phyloP scores from a whole-genome alignment of 352 stramenopile species.

The Phytopythium litorale region DNA sequence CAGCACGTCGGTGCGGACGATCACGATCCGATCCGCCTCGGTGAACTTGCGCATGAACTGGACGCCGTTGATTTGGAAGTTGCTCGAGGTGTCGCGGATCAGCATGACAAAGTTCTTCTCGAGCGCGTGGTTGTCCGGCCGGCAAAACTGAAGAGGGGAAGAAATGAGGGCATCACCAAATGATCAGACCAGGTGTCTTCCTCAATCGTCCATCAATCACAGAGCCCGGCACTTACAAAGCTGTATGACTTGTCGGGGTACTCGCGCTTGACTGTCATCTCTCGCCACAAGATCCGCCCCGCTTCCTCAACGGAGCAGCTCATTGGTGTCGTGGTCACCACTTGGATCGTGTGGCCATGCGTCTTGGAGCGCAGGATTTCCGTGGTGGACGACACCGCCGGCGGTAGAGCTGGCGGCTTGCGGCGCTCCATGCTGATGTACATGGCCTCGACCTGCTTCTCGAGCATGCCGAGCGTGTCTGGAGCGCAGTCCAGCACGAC shows the following conservation, averaged over 20 bases:
- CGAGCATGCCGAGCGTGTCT: conserved; percentile 7
- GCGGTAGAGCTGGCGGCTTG: not conserved
- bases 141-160: conserved; percentile 13
- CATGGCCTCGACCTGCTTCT: conserved; percentile 10
- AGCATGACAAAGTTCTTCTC: conserved; percentile 21
- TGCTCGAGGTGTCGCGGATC: conserved; percentile 8
- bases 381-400: not conserved
- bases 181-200: not conserved
- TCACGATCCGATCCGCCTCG: conserved; percentile 12
- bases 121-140: conserved; percentile 9
- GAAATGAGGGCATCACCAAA: conserved; percentile 5
- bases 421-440: conserved; percentile 6
- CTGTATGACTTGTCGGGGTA: conserved; percentile 19
- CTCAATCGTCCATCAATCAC: not conserved
- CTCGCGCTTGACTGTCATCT: conserved; percentile 18
- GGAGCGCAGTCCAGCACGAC: conserved; percentile 6
- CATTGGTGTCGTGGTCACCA: conserved; percentile 23
- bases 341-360: not conserved
- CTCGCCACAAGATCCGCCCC: conserved; percentile 16
- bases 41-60: conserved; percentile 26
- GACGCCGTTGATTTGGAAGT: conserved; percentile 15
- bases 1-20: conserved; percentile 13
- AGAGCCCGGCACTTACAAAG: conserved; percentile 12
- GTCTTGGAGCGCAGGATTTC: not conserved
- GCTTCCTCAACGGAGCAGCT: conserved; percentile 12